Percentiles rank a stretch among this genome's conserved stretches.
These are phyloP conservation scores for Daldinia sp. DNA, from an alignment of 2,329 filamentous ascomycete species.

Conservation along the genomic window DNA sequence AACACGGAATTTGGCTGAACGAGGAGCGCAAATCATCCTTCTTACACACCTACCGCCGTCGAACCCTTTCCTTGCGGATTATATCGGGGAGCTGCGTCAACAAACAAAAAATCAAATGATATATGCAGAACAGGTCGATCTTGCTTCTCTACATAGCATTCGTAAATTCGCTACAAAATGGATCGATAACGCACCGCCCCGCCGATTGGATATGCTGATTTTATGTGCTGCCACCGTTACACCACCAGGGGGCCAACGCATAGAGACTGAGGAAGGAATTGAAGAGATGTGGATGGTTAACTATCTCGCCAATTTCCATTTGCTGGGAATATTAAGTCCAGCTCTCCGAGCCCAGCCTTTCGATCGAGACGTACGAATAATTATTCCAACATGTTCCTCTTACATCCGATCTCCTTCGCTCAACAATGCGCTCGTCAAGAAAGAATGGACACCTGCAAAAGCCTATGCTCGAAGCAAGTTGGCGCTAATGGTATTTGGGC, in stretches of 20 bases:
- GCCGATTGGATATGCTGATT: conserved; percentile 90
- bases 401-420: conserved; percentile 84
- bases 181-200: conserved; percentile 93
- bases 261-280: conserved; percentile 79
- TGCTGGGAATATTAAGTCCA: conserved; percentile 90
- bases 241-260: conserved; percentile 71
- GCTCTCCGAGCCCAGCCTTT: conserved; percentile 91
- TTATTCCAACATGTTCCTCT: conserved; percentile 87
- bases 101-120: conserved; percentile 86
- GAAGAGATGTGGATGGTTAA: conserved; percentile 96
- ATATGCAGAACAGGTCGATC: conserved; percentile 94
- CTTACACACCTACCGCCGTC: conserved; percentile 84
- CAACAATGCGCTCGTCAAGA: conserved; percentile 62
- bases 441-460: conserved; percentile 66
- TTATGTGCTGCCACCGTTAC: conserved; percentile 85
- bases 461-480: conserved; percentile 77
- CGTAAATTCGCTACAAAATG: conserved; percentile 95
- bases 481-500: conserved; percentile 88
- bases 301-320: conserved; percentile 94
- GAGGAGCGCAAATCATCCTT: conserved; percentile 91
- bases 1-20: conserved; percentile 77
- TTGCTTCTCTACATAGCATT: conserved; percentile 88
- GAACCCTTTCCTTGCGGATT: conserved; percentile 92
- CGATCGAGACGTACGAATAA: conserved; percentile 90
- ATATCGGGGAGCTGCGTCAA: conserved; percentile 86